phyloP scores from a whole-genome alignment of 768 basidiomycete genomes.

The Hygrocybe punicea region DNA sequence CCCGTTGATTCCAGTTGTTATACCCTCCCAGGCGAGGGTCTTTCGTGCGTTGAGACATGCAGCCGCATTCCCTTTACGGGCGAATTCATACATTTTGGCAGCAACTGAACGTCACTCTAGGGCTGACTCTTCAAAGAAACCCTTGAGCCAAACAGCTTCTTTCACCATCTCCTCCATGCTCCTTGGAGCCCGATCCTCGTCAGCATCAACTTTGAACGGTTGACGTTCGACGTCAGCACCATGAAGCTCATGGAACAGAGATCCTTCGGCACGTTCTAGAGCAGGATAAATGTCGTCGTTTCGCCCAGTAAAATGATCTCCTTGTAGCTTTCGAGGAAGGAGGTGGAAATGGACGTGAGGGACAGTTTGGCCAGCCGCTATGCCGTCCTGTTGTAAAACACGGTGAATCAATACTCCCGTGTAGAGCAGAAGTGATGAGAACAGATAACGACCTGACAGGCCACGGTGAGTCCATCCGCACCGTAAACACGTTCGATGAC shows the following conservation, averaged over 20 bases:
- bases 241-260: conserved; percentile 43
- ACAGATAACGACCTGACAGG: conserved; percentile 67
- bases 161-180: conserved; percentile 71
- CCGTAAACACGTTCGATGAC: conserved; percentile 80
- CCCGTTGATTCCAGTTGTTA: no score
- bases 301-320: conserved; percentile 59
- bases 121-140: conserved; percentile 43
- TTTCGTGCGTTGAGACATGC: no score
- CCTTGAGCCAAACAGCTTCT: conserved; percentile 68
- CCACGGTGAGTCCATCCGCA: conserved; percentile 81
- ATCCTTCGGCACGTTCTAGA: conserved; percentile 62
- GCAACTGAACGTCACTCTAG: no score
- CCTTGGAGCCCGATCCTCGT: conserved; percentile 62
- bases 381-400: conserved; percentile 63
- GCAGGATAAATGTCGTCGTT: conserved; percentile 80
- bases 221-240: conserved; percentile 19
- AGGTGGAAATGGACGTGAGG: conserved; percentile 97
- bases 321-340: conserved; percentile 71
- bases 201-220: conserved; percentile 61
- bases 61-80: no score
- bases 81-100: no score
- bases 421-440: neutral
- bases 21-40: no score
- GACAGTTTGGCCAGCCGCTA: conserved; percentile 73
- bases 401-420: neutral